Percentiles rank a stretch among this genome's conserved stretches.
phyloP scores from a whole-genome alignment of 768 basidiomycete genomes.

The Phallus indusiatus region DNA sequence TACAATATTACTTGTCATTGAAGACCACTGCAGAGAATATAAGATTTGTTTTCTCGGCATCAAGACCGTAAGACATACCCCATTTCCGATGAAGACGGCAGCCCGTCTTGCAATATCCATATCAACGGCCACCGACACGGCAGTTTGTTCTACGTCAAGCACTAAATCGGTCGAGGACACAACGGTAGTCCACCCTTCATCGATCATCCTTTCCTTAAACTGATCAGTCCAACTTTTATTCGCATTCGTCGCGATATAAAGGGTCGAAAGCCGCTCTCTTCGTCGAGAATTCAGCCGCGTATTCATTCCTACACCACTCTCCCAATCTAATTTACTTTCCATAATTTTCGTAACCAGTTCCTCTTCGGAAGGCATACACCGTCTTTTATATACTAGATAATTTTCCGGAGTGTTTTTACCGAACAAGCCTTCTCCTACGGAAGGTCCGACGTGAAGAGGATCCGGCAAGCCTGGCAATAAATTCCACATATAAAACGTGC shows the following conservation, averaged over 20 bases:
- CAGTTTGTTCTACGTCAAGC: conserved; percentile 34
- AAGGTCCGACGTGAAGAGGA: conserved; percentile 22
- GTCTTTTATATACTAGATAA: conserved; percentile 3
- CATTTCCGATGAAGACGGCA: conserved; percentile 46
- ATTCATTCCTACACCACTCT: conserved; percentile 13
- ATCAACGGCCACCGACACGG: conserved; percentile 42
- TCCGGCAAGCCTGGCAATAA: conserved; percentile 36
- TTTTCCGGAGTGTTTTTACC: conserved; percentile 26
- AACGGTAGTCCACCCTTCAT: conserved; percentile 37
- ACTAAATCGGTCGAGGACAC: conserved; percentile 33
- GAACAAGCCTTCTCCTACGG: conserved; percentile 19
- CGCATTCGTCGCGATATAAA: conserved; percentile 46
- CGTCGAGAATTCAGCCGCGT: conserved; percentile 14
- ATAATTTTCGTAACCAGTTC: conserved; percentile 32
- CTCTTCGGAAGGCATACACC: conserved; percentile 27
- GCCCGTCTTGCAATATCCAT: conserved; percentile 44
- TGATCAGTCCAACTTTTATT: conserved; percentile 33
- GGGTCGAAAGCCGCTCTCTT: conserved; percentile 25
- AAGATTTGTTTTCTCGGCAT: conserved; percentile 3
- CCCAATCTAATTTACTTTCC: conserved; percentile 26
- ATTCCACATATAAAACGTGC: conserved; percentile 43
- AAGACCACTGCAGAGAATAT: conserved; percentile 19
- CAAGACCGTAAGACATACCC: conserved; percentile 27
- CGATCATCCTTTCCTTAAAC: conserved; percentile 28
- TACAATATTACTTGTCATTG: conserved; percentile 21